Conservation (phyloP, 495 filamentous ascomycete species). For the Platismatia glauca region DNA sequence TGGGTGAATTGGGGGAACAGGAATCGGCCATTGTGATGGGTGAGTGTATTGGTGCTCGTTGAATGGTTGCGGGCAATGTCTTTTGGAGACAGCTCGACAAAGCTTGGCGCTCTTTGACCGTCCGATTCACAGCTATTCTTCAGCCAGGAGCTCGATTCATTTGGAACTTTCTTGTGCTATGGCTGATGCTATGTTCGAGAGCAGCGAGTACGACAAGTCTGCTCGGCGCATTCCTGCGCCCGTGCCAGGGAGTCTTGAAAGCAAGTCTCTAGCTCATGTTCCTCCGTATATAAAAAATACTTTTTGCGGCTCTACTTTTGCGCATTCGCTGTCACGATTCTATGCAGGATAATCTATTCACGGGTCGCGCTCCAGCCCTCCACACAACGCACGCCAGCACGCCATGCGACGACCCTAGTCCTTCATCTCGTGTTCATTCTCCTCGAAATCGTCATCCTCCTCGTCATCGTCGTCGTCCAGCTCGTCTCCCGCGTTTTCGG, state of each 20-base stretch:
- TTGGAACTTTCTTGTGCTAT: neutral
- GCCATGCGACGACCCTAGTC: conserved; percentile 24
- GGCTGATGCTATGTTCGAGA: neutral
- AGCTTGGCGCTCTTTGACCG: neutral
- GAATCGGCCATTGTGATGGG: neutral
- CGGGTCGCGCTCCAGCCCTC: neutral
- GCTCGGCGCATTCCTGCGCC: neutral
- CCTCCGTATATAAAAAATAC: neutral
- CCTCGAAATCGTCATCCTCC: conserved; percentile 54
- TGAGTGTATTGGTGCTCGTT: conserved; percentile 2
- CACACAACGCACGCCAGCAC: too few species aligned
- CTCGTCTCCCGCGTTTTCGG: conserved; percentile 49
- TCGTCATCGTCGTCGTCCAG: conserved; percentile 75
- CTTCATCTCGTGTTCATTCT: conserved; percentile 37
- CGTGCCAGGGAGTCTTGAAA: neutral
- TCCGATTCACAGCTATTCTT: neutral
- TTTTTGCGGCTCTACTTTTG: conserved; percentile 1
- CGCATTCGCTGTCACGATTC: neutral
- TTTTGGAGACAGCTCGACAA: neutral
- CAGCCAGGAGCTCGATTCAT: neutral
- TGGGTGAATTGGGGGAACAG: neutral
- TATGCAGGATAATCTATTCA: neutral
- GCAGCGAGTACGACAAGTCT: neutral
- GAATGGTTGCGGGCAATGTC: conserved; percentile 1
- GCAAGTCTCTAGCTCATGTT: neutral